phyloP scores from a whole-genome alignment of 2,329 filamentous ascomycete genomes.

The Paecilomyces niveus region DNA sequence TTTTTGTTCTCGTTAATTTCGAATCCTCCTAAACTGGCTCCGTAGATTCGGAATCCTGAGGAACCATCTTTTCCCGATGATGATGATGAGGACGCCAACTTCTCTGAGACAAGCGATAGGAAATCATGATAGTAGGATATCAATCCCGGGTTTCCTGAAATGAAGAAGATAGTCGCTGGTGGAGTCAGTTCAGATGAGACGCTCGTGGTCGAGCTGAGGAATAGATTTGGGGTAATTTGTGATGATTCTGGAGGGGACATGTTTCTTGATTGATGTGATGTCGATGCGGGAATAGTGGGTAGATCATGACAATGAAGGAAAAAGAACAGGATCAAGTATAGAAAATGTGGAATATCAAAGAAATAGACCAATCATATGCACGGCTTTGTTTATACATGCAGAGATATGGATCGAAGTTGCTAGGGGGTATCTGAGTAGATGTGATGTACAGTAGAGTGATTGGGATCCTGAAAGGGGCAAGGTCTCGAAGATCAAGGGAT shows the following conservation, averaged over 20 bases:
- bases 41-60: slow-evolving; percentile 21
- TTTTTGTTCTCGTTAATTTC: slow-evolving; percentile 14
- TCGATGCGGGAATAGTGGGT: neutral
- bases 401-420: no score
- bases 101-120: slow-evolving; percentile 27
- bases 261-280: neutral
- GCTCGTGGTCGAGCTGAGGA: slow-evolving; percentile 18
- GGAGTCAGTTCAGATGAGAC: neutral
- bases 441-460: no score
- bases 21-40: slow-evolving; percentile 29
- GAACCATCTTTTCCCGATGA: neutral
- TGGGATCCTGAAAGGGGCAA: no score
- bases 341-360: no score
- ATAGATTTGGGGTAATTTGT: slow-evolving; percentile 23
- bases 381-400: no score
- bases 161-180: slow-evolving; percentile 34
- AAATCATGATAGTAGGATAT: slow-evolving; percentile 44
- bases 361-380: no score
- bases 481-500: no score
- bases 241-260: slow-evolving; percentile 12
- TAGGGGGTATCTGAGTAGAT: no score
- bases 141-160: slow-evolving; percentile 46
- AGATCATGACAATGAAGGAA: slow-evolving; percentile 3
- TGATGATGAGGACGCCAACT: slow-evolving; percentile 7
- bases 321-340: no score